Conservation (phyloP, 2,329 filamentous ascomycete genomes). For the Colletotrichum brevisporum region DNA sequence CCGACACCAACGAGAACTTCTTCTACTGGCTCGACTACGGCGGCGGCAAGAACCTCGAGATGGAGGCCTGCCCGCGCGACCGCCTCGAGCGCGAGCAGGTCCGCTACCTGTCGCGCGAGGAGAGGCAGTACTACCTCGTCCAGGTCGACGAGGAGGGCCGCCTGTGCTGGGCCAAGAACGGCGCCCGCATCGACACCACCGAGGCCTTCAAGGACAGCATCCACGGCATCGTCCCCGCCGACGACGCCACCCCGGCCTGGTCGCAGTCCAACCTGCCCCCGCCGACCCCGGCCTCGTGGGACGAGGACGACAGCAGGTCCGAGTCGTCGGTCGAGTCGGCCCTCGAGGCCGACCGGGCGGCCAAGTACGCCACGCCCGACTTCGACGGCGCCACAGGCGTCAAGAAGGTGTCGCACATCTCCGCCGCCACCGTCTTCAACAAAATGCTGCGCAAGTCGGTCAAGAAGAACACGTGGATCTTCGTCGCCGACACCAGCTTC, state of each 20-base stretch:
- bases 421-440: slow-evolving; percentile 81
- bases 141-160: slow-evolving; percentile 80
- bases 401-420: slow-evolving; percentile 72
- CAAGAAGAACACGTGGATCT: slow-evolving; percentile 93
- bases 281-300: slow-evolving; percentile 36
- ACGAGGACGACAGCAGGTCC: slow-evolving; percentile 48
- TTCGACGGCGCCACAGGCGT: slow-evolving; percentile 72
- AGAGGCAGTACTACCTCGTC: slow-evolving; percentile 85
- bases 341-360: slow-evolving; percentile 72
- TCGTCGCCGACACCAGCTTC: slow-evolving; percentile 88
- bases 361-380: slow-evolving; percentile 76
- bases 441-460: slow-evolving; percentile 83
- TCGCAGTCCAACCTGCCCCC: slow-evolving; percentile 49
- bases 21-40: slow-evolving; percentile 95
- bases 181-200: slow-evolving; percentile 81
- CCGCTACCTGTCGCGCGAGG: slow-evolving; percentile 86
- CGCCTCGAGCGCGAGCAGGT: slow-evolving; percentile 84
- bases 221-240: slow-evolving; percentile 76
- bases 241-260: slow-evolving; percentile 72
- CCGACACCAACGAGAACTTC: slow-evolving; percentile 86
- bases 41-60: slow-evolving; percentile 77
- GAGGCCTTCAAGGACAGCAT: slow-evolving; percentile 84
- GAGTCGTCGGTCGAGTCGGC: slow-evolving; percentile 58
- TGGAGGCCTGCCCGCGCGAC: slow-evolving; percentile 80
- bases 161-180: slow-evolving; percentile 91